These are phyloP conservation scores for Beauveria australis DNA, from an alignment of 2,329 filamentous ascomycete species.

Conservation along the genomic window DNA sequence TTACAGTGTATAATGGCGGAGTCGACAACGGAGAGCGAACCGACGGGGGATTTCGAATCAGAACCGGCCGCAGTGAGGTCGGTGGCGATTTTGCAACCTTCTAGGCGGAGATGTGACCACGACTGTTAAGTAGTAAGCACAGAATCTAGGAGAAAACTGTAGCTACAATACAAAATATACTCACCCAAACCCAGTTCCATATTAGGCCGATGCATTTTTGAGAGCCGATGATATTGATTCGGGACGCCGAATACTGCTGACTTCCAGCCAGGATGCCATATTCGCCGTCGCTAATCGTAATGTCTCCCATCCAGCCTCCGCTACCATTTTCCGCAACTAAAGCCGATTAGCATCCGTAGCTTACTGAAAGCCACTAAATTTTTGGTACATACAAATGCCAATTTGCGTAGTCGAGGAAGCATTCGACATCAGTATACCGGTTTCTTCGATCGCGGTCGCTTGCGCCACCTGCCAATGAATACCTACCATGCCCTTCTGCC, in stretches of 20 bases:
- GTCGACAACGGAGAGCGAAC: background rate
- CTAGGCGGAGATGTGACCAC: background rate
- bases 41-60: background rate
- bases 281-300: background rate
- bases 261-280: background rate
- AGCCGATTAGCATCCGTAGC: background rate
- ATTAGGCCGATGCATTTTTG: background rate
- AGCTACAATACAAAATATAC: background rate
- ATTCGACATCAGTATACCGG: constrained; percentile 1
- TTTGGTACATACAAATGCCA: background rate
- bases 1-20: background rate
- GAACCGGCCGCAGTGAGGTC: background rate
- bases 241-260: background rate
- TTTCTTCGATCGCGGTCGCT: constrained; percentile 5
- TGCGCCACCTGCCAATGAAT: constrained; percentile 10
- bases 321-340: constrained; percentile 7
- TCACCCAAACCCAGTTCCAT: background rate
- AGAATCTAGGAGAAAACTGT: background rate
- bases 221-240: background rate
- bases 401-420: background rate
- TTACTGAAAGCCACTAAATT: background rate
- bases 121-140: background rate
- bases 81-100: background rate
- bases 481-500: constrained; percentile 13
- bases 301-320: constrained; percentile 2